phyloP scores from a whole-genome alignment of 148 eudicot species.

The Camellia granthamiana region DNA sequence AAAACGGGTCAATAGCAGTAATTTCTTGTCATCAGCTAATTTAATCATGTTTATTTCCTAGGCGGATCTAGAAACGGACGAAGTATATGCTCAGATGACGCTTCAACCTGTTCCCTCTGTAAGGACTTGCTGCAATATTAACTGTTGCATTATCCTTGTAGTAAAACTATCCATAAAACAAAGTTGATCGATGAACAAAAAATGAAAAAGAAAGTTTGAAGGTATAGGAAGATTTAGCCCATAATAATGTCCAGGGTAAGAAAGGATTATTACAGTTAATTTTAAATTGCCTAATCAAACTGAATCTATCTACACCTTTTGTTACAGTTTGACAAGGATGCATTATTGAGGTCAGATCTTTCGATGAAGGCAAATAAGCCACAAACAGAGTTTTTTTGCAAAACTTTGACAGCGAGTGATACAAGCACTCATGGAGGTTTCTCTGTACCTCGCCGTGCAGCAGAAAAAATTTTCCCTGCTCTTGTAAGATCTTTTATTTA shows the following conservation, averaged over 20 bases:
- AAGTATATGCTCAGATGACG: constrained; percentile 99
- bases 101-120: constrained; percentile 90
- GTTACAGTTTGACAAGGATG: constrained; percentile 91
- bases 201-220: not conserved
- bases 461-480: constrained; percentile 90
- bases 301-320: constrained; percentile 6
- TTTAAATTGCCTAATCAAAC: constrained; percentile 2
- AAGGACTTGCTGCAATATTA: constrained; percentile 22
- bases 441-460: constrained; percentile 97
- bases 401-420: constrained; percentile 98
- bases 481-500: constrained; percentile 51
- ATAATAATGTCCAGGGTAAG: not conserved
- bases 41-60: constrained; percentile 30
- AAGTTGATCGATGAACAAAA: not conserved
- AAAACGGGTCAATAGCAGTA: not conserved
- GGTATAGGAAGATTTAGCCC: not conserved
- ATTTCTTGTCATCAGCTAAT: not conserved
- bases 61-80: constrained; percentile 99
- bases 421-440: constrained; percentile 99
- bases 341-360: constrained; percentile 83
- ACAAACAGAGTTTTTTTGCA: constrained; percentile 90
- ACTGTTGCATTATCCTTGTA: not conserved
- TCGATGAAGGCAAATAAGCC: constrained; percentile 81
- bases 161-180: not conserved
- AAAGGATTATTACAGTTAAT: not conserved